Conservation (phyloP, 2,329 filamentous ascomycete genomes). For the Microdochium paspali region DNA sequence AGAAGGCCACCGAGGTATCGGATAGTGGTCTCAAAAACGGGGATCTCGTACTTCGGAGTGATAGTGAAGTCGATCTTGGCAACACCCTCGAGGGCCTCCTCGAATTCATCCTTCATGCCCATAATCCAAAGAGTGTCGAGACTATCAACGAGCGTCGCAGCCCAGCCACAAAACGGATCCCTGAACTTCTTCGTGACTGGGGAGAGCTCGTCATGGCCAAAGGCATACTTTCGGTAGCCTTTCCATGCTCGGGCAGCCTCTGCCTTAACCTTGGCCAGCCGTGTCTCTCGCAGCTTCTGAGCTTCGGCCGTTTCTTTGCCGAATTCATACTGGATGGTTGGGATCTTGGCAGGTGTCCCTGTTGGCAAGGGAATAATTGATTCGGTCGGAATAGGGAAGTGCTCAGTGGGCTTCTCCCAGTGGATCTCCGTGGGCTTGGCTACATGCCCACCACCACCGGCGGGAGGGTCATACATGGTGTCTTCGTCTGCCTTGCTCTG, state of each 20-base stretch:
- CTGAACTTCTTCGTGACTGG: slow-evolving; percentile 59
- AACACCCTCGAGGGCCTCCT: slow-evolving; percentile 32
- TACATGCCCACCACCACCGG: too few species aligned
- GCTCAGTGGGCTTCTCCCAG: slow-evolving; percentile 66
- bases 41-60: slow-evolving; percentile 56
- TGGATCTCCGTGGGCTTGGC: too few species aligned
- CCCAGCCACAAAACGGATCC: slow-evolving; percentile 73
- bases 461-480: too few species aligned
- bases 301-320: slow-evolving; percentile 49
- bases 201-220: slow-evolving; percentile 76
- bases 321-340: slow-evolving; percentile 69
- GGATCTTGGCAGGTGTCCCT: slow-evolving; percentile 58
- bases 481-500: too few species aligned
- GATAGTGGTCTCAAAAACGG: slow-evolving; percentile 86
- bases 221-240: slow-evolving; percentile 72
- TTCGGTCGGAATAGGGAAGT: slow-evolving; percentile 65
- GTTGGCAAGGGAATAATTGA: slow-evolving; percentile 70
- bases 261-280: slow-evolving; percentile 58
- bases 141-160: slow-evolving; percentile 41
- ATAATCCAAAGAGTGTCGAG: slow-evolving; percentile 43
- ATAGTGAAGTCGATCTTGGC: slow-evolving; percentile 72
- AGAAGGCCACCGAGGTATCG: slow-evolving; percentile 82
- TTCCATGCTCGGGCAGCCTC: slow-evolving; percentile 73
- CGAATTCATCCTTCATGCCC: slow-evolving; percentile 37
- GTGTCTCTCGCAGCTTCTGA: slow-evolving; percentile 52